Base-by-base conservation (phyloP, 2,329 filamentous ascomycete species). In the Phaeomoniella chlamydospora region DNA sequence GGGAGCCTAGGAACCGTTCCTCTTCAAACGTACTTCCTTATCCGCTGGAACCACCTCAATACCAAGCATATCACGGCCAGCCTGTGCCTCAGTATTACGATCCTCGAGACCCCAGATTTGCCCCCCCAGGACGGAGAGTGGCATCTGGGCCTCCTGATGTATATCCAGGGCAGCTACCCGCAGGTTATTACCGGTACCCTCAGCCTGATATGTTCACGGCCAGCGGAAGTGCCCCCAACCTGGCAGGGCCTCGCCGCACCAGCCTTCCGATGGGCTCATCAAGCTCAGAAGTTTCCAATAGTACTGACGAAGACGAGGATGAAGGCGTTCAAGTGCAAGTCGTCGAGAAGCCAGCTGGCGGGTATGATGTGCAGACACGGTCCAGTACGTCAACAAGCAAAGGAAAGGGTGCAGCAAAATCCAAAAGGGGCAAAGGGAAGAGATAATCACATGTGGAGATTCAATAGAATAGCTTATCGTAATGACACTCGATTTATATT, bases 1-100 rank as follows among this genome's bases (percentile, higher is more conserved):
- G 58, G 61, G 57, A 51, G 30, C 54, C 54, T 45, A 57, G 64
- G 38, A 52, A 47, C 38, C 62, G 49, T 35, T 58, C 54, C 16
- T 49, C 48, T 42, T 62, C 51, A 13, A 51, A 43, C 34, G 40
- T 47, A 14, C 45, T 48, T 14, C 48, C 53, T 12, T 54, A 55
- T 33, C 39, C 50, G 2, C 31, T 47, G 19, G 55, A 56, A 16
- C 53, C 48, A 34, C 37, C 45, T 15, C 49, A 48, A 9, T 54
- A 56, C 18, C 43, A 46, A 26, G 43, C 48, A 18, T 52, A 52
- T 39, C 43, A 58, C 48, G 55, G 35, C 10, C 32, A 34, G 11
- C 15, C 15, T 12, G 41, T 43, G 15, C 44, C 42, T 29, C 43
- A 45, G 22, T 42, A 45, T 18, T 47, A 45, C 33, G 45, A 51